These are phyloP conservation scores for Ustilago vetiveriae DNA, from an alignment of 1,284 basidiomycete species.

Conservation along the genomic window DNA sequence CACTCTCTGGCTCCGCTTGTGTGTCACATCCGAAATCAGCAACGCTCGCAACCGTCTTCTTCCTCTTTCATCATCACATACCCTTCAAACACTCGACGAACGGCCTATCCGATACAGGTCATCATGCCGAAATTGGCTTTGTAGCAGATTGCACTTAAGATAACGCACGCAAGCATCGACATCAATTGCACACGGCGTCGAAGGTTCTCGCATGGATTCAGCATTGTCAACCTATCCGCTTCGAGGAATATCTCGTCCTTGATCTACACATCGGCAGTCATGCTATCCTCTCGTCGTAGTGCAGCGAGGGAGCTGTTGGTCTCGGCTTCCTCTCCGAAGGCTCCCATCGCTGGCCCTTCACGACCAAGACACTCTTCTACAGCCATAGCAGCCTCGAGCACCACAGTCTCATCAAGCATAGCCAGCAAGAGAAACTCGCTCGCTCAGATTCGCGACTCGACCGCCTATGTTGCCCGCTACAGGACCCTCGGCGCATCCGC, in stretches of 20 bases:
- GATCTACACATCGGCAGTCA: neutral
- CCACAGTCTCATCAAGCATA: conserved; percentile 6
- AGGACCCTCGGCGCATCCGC: conserved; percentile 35
- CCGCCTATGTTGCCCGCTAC: conserved; percentile 40
- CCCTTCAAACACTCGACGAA: too few relatives aligned
- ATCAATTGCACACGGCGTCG: too few relatives aligned
- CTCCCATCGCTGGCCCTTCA: conserved; percentile 24
- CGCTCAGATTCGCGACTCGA: conserved; percentile 43
- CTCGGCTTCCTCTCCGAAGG: conserved; percentile 8
- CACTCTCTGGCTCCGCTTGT: too few relatives aligned
- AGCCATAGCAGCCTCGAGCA: conserved; percentile 12
- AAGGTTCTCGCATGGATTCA: neutral
- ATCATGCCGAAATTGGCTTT: too few relatives aligned
- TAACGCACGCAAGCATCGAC: too few relatives aligned
- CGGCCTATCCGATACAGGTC: too few relatives aligned
- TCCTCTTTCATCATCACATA: neutral
- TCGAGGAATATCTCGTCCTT: too few relatives aligned
- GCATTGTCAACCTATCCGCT: neutral
- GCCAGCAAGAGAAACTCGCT: conserved; percentile 21
- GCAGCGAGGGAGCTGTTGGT: conserved; percentile 35
- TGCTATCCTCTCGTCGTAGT: conserved; percentile 27
- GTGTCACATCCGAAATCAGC: neutral
- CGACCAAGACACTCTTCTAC: conserved; percentile 35
- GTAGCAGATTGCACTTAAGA: too few relatives aligned
- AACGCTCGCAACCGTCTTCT: neutral